phyloP scores from a whole-genome alignment of 2,329 filamentous ascomycete genomes.

The Aspergillus tubingensis region DNA sequence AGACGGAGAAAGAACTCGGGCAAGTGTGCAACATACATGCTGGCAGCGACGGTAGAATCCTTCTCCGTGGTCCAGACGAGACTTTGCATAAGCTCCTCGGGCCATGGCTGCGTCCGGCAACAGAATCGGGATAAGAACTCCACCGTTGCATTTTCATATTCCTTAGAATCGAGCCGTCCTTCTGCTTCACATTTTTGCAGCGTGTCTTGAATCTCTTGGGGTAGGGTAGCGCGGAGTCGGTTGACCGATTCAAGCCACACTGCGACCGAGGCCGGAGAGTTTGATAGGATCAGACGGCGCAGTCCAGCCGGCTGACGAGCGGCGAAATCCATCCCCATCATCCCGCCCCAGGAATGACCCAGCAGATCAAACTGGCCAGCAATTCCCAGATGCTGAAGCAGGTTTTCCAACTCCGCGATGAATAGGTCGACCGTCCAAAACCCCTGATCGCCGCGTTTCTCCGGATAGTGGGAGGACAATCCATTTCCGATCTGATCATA shows the following conservation, averaged over 20 bases:
- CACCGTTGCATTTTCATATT: conserved; percentile 5
- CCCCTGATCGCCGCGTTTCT: neutral
- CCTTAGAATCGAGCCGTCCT: neutral
- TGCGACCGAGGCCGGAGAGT: neutral
- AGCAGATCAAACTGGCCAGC: neutral
- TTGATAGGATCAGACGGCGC: conserved; percentile 2
- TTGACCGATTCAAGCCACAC: conserved; percentile 5
- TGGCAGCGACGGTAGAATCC: conserved; percentile 2
- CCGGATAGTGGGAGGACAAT: neutral
- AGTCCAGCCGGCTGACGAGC: neutral
- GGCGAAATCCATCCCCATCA: conserved; percentile 2
- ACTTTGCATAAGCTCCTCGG: conserved; percentile 1
- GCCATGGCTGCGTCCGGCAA: conserved; percentile 2
- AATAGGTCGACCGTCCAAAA: conserved; percentile 4
- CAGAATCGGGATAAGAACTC: conserved; percentile 1
- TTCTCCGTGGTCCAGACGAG: conserved; percentile 1
- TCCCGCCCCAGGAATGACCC: conserved; percentile 7
- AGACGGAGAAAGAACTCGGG: neutral
- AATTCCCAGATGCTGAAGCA: neutral
- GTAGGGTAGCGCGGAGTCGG: neutral
- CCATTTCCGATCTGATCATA: conserved; percentile 9
- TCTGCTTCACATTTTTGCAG: neutral
- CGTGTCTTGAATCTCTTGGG: neutral
- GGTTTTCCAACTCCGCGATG: neutral
- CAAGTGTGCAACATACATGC: neutral